Conservation (phyloP, 164 flowering plant genomes). For the Tetracentron sinense region DNA sequence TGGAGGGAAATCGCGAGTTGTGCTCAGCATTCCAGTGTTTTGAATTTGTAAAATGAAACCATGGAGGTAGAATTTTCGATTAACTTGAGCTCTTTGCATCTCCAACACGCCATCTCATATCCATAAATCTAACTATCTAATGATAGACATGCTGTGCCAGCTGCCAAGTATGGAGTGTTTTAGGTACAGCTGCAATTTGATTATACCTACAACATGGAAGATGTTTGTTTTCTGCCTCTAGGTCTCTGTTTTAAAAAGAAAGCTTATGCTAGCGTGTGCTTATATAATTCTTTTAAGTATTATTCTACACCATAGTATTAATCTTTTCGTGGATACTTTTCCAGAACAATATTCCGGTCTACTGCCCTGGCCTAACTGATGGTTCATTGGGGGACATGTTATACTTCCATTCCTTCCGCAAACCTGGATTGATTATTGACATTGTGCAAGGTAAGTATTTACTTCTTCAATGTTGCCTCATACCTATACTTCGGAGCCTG, state of each 20-base stretch:
- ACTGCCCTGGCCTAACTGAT: constrained; percentile 90
- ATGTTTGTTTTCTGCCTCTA: not conserved
- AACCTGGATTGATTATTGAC: constrained; percentile 77
- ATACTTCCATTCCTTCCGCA: constrained; percentile 81
- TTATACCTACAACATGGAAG: not conserved
- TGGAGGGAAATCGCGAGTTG: no score
- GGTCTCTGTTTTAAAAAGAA: not conserved
- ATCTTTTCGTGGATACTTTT: not conserved
- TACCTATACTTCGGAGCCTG: not conserved
- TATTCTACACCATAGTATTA: not conserved
- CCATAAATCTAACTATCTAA: not conserved
- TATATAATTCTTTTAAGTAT: not conserved
- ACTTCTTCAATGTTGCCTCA: not conserved
- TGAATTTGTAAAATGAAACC: no score
- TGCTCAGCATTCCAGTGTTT: no score
- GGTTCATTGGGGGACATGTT: constrained; percentile 96
- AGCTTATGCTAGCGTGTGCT: not conserved
- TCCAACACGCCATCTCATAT: not conserved
- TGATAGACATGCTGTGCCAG: not conserved
- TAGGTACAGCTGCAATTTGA: not conserved
- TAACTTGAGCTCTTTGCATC: not conserved
- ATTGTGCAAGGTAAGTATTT: constrained; percentile 63
- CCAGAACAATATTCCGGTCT: constrained; percentile 82
- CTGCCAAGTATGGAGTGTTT: not conserved
- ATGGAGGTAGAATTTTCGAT: no score